Evolutionary conservation across 1,139 yeast species (phyloP).

Genomic region (Taphrina pruni): DNA sequence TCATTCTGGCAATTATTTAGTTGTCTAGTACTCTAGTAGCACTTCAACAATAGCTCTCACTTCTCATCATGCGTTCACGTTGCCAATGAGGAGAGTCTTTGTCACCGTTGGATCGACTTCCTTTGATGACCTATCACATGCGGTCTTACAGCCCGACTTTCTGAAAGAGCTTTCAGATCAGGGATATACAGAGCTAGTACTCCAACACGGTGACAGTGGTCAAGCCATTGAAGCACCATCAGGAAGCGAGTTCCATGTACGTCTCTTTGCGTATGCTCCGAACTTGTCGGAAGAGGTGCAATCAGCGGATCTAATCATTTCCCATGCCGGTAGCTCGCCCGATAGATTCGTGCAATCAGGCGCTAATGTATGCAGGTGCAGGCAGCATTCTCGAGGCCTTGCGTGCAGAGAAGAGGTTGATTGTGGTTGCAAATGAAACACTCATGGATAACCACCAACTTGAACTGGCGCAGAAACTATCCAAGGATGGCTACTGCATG

Average conservation of each 20-base stretch:
- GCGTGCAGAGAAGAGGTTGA: constrained; percentile 55
- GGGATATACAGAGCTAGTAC: constrained; percentile 56
- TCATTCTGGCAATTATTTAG: no score
- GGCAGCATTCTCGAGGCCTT: constrained; percentile 86
- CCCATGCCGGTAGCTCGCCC: constrained; percentile 71
- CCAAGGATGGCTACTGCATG: constrained; percentile 52
- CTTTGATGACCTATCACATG: constrained; percentile 61
- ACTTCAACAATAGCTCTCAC: no score
- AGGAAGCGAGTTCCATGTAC: constrained; percentile 43
- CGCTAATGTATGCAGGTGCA: constrained; percentile 56
- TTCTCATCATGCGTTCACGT: no score
- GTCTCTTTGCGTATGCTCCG: constrained; percentile 51
- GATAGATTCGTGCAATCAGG: not conserved
- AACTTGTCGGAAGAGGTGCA: constrained; percentile 59
- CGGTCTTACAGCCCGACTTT: constrained; percentile 54
- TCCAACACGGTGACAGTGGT: constrained; percentile 73
- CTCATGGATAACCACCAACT: constrained; percentile 88
- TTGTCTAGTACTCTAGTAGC: no score
- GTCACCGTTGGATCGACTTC: constrained; percentile 89
- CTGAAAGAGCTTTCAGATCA: constrained; percentile 51
- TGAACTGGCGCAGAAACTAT: constrained; percentile 72
- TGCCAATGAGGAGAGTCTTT: constrained; percentile 50
- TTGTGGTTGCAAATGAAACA: constrained; percentile 73
- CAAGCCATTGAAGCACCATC: constrained; percentile 48
- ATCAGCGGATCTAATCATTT: constrained; percentile 64